A percentile compares a stretch with the other conserved stretches of the same genome.
Evolutionary conservation across 192 early-diverging fungal genomes (phyloP).

Genomic region (Backusella parvicylindrica): DNA sequence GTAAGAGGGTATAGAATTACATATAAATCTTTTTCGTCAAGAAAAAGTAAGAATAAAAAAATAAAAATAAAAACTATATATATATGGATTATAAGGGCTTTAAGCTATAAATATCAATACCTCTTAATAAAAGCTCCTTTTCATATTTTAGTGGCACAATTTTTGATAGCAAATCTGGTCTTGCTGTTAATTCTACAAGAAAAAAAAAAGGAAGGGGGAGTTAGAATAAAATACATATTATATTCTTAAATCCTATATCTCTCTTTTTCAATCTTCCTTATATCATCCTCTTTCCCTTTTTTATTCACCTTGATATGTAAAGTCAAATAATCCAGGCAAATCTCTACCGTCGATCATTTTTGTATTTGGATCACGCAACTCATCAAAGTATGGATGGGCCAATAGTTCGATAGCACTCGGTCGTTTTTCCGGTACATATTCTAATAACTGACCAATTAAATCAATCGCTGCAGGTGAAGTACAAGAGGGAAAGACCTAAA

Average conservation of each 20-base stretch:
- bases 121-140: slow-evolving; percentile 55
- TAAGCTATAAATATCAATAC: slow-evolving; percentile 77
- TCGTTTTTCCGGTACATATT: slow-evolving; percentile 86
- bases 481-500: slow-evolving; percentile 78
- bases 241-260: background rate
- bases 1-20: background rate
- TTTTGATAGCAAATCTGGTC: slow-evolving; percentile 52
- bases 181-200: slow-evolving; percentile 75
- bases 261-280: background rate
- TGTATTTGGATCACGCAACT: slow-evolving; percentile 82
- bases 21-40: background rate
- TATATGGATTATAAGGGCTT: slow-evolving; percentile 42
- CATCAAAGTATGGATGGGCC: slow-evolving; percentile 95
- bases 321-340: slow-evolving; percentile 90
- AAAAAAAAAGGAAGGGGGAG: background rate
- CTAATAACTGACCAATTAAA: slow-evolving; percentile 76
- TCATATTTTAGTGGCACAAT: slow-evolving; percentile 84
- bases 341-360: slow-evolving; percentile 74
- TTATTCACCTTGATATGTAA: slow-evolving; percentile 63
- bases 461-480: slow-evolving; percentile 85
- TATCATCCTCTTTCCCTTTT: slow-evolving; percentile 7
- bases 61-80: background rate
- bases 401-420: slow-evolving; percentile 88
- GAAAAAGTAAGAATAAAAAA: background rate
- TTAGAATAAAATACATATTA: background rate